phyloP scores from a whole-genome alignment of 2,329 filamentous ascomycete species.

The Tolypocladium capitatum region DNA sequence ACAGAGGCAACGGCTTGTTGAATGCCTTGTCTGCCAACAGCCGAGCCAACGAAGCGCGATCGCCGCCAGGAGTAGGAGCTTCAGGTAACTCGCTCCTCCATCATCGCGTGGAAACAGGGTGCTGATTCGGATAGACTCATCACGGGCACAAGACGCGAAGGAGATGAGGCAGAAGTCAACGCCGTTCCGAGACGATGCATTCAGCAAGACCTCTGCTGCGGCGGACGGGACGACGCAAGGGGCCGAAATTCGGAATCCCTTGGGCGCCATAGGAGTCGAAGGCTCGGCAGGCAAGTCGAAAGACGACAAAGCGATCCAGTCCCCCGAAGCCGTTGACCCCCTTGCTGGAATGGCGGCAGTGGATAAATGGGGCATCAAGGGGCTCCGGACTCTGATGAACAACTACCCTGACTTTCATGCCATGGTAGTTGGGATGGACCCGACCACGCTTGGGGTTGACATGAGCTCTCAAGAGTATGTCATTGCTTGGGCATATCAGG shows the following conservation, averaged over 20 bases:
- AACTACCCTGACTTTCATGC: constrained; percentile 50
- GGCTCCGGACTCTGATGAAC: constrained; percentile 49
- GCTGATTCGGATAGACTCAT: constrained; percentile 15
- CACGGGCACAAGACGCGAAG: constrained; percentile 31
- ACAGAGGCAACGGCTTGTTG: constrained; percentile 46
- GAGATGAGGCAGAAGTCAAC: constrained; percentile 32
- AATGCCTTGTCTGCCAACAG: constrained; percentile 50
- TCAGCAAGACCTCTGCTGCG: constrained; percentile 18
- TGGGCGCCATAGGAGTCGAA: constrained; percentile 36
- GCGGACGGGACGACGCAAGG: constrained; percentile 19
- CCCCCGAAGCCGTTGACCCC: constrained; percentile 38
- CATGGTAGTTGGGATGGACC: constrained; percentile 46
- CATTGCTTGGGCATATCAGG: neutral
- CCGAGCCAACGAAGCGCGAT: constrained; percentile 33
- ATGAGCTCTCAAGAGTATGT: constrained; percentile 44
- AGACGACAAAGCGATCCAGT: constrained; percentile 27
- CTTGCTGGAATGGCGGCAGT: constrained; percentile 46
- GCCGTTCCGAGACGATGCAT: constrained; percentile 29
- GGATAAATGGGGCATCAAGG: constrained; percentile 54
- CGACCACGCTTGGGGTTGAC: constrained; percentile 43
- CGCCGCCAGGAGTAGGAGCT: constrained; percentile 29
- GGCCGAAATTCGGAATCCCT: constrained; percentile 24
- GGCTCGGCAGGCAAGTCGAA: constrained; percentile 23
- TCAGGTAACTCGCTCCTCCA: constrained; percentile 6
- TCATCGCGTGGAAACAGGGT: neutral